A percentile compares a stretch with the other conserved stretches of the same genome.
phyloP scores from a whole-genome alignment of 176 grass and related monocot species.

The Avena sativa region DNA sequence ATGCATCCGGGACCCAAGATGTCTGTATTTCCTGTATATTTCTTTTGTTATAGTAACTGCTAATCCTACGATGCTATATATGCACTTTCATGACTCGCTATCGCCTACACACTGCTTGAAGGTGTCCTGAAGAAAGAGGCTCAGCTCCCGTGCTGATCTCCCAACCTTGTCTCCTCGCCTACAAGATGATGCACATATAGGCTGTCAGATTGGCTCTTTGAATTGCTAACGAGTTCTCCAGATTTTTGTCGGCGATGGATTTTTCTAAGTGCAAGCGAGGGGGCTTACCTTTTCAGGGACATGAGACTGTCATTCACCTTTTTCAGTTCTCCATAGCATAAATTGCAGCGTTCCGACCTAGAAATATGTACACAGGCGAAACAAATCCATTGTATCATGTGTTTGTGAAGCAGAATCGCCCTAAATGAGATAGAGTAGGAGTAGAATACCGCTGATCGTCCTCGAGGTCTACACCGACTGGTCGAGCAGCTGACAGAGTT shows the following conservation, averaged over 20 bases:
- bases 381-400: conserved; percentile 20
- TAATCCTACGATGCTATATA: not conserved
- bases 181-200: conserved; percentile 33
- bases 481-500: conserved; percentile 50
- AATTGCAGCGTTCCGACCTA: conserved; percentile 65
- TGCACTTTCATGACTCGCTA: not conserved
- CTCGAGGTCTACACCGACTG: conserved; percentile 65
- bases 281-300: conserved; percentile 54
- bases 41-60: not conserved
- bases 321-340: conserved; percentile 68
- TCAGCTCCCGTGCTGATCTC: conserved; percentile 59
- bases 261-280: not conserved
- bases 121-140: conserved; percentile 59
- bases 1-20: conserved; percentile 16
- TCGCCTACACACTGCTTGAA: conserved; percentile 30
- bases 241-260: not conserved
- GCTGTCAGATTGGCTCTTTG: not conserved
- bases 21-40: conserved; percentile 18
- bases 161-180: conserved; percentile 61
- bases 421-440: conserved; percentile 17
- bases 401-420: conserved; percentile 15
- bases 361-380: conserved; percentile 34
- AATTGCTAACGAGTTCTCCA: conserved; percentile 12
- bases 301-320: conserved; percentile 48
- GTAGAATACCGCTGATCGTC: conserved; percentile 62